Percentiles rank a stretch among this genome's conserved stretches.
These are phyloP conservation scores for Capillidium heterosporum DNA, from an alignment of 371 early-diverging fungal species.

Conservation along the genomic window DNA sequence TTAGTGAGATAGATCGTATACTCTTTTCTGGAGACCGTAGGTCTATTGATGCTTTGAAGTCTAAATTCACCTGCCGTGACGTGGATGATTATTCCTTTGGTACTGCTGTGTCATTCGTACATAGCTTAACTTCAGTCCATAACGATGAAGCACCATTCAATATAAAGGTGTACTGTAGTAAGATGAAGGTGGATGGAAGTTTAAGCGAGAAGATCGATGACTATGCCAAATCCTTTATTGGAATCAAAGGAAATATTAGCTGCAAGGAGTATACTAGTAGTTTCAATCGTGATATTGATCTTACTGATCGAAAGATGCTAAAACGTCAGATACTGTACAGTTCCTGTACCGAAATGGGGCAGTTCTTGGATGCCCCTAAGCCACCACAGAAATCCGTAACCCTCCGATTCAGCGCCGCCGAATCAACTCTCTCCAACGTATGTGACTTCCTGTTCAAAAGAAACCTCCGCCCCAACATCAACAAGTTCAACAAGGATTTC, in stretches of 20 bases:
- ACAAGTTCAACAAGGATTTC: neutral
- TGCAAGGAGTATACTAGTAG: neutral
- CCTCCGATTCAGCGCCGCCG: neutral
- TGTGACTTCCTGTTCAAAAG: neutral
- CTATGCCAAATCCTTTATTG: neutral
- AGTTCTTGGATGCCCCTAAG: constrained; percentile 6
- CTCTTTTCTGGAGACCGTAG: neutral
- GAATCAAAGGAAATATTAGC: neutral
- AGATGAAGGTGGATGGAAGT: constrained; percentile 13
- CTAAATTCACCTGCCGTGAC: neutral
- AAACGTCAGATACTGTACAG: neutral
- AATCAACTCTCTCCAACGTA: neutral
- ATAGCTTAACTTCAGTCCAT: neutral
- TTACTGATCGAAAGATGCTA: neutral
- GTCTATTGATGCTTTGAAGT: neutral
- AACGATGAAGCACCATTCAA: neutral
- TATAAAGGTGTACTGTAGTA: neutral
- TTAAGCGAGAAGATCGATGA: constrained; percentile 3
- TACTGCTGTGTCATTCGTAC: neutral
- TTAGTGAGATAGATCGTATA: constrained; percentile 13
- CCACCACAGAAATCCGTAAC: neutral
- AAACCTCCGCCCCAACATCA: neutral
- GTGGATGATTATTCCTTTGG: neutral
- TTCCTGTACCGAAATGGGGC: constrained; percentile 1
- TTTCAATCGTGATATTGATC: too few relatives aligned